phyloP scores from a whole-genome alignment of 352 stramenopile species.

The Phytophthora cactorum region DNA sequence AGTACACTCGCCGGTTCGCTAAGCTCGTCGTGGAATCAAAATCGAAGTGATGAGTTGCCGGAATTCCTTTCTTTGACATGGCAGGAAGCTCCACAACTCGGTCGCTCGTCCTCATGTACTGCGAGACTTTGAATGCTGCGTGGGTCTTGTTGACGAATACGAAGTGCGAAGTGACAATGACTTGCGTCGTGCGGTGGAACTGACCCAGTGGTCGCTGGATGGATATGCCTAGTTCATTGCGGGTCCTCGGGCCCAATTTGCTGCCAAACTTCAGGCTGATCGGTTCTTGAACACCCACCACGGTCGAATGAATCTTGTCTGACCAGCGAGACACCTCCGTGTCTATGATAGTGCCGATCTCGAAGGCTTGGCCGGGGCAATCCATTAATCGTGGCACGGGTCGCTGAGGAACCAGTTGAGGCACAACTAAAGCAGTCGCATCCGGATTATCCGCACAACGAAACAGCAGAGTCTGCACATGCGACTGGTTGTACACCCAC shows the following conservation, averaged over 20 bases:
- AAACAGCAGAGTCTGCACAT: slow-evolving; percentile 81
- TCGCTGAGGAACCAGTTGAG: slow-evolving; percentile 69
- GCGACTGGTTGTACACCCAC: slow-evolving; percentile 92
- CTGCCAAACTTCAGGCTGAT: slow-evolving; percentile 81
- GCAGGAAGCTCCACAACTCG: slow-evolving; percentile 67
- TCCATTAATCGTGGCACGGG: slow-evolving; percentile 86
- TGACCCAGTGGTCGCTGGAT: slow-evolving; percentile 86
- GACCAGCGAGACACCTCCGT: slow-evolving; percentile 87
- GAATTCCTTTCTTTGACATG: slow-evolving; percentile 43
- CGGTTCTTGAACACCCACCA: slow-evolving; percentile 86
- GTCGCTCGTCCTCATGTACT: slow-evolving; percentile 66
- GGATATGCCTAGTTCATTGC: slow-evolving; percentile 85
- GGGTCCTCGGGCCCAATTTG: slow-evolving; percentile 68
- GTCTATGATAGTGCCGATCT: slow-evolving; percentile 88
- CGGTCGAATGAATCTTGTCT: slow-evolving; percentile 85
- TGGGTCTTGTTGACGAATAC: slow-evolving; percentile 89
- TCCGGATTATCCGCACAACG: slow-evolving; percentile 69
- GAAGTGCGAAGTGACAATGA: slow-evolving; percentile 86
- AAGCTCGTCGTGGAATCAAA: slow-evolving; percentile 67
- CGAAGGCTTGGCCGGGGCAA: slow-evolving; percentile 80
- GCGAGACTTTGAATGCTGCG: slow-evolving; percentile 77
- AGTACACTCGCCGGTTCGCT: slow-evolving; percentile 64
- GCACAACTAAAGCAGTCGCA: slow-evolving; percentile 50
- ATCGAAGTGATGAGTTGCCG: slow-evolving; percentile 66
- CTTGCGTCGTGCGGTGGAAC: slow-evolving; percentile 88